Percentiles rank a stretch among this genome's conserved stretches.
phyloP scores from a whole-genome alignment of 768 basidiomycete species.

The Guyanaporus albipodus region DNA sequence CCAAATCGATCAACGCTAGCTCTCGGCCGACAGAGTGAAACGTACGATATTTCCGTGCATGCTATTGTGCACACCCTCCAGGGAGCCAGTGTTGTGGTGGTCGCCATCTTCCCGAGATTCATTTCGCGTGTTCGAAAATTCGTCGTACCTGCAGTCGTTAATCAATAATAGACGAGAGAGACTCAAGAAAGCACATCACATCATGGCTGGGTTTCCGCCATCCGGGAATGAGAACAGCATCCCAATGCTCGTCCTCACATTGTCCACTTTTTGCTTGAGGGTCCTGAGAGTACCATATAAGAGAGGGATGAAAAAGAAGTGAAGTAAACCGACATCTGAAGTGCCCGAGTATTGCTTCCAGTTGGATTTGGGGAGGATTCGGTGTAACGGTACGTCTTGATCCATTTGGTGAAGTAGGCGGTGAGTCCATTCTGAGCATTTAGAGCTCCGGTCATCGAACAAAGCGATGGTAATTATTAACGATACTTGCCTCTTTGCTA shows the following conservation, averaged over 20 bases:
- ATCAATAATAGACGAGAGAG: background rate
- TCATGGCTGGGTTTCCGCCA: slow-evolving; percentile 5
- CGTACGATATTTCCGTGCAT: slow-evolving; percentile 20
- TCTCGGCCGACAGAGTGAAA: background rate
- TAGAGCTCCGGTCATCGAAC: background rate
- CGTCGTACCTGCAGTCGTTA: slow-evolving; percentile 21
- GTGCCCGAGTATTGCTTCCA: slow-evolving; percentile 9
- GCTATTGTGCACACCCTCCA: slow-evolving; percentile 22
- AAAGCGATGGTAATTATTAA: background rate
- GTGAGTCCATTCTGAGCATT: slow-evolving; percentile 5
- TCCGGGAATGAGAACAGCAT: slow-evolving; percentile 20
- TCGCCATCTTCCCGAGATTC: slow-evolving; percentile 16
- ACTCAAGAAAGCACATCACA: slow-evolving; percentile 3
- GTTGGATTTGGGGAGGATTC: slow-evolving; percentile 5
- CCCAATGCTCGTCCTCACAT: slow-evolving; percentile 16
- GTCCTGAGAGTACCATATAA: slow-evolving; percentile 6
- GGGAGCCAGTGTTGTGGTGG: slow-evolving; percentile 11
- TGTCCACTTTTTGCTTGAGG: slow-evolving; percentile 13
- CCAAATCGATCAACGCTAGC: background rate
- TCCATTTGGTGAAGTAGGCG: slow-evolving; percentile 21
- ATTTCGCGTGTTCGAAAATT: slow-evolving; percentile 25
- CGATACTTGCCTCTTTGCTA: slow-evolving; percentile 3
- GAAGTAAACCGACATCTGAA: slow-evolving; percentile 14
- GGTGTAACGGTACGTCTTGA: slow-evolving; percentile 18
- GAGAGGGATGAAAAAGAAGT: background rate